phyloP scores from a whole-genome alignment of 305 asterid species.

The Fraxinus platypoda region DNA sequence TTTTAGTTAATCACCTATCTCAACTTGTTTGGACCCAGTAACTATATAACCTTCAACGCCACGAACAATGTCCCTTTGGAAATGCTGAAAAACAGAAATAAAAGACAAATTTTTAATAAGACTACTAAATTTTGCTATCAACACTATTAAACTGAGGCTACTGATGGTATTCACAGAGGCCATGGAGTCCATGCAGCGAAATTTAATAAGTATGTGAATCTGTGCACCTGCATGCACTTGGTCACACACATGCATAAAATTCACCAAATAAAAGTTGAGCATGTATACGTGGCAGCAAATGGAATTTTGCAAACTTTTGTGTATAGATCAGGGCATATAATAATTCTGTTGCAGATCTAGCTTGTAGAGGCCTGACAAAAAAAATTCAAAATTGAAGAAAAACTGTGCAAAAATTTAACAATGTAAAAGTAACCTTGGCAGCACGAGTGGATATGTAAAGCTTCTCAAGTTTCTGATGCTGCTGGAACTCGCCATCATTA shows the following conservation, averaged over 20 bases:
- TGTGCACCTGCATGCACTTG: not conserved
- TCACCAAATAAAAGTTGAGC: slow-evolving; percentile 3
- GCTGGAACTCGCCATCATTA: slow-evolving; percentile 86
- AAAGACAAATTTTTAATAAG: slow-evolving; percentile 13
- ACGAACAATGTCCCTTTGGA: slow-evolving; percentile 97
- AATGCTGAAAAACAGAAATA: slow-evolving; percentile 72
- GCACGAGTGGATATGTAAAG: slow-evolving; percentile 96
- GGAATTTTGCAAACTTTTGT: not conserved
- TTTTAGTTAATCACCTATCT: slow-evolving; percentile 64
- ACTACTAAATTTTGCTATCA: not conserved
- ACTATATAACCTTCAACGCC: slow-evolving; percentile 99
- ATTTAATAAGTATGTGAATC: not conserved
- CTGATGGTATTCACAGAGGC: slow-evolving; percentile 6
- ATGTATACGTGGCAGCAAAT: not conserved
- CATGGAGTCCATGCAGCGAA: not conserved
- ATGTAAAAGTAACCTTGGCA: slow-evolving; percentile 63
- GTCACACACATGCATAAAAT: not conserved
- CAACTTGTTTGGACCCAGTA: slow-evolving; percentile 97
- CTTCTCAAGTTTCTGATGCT: slow-evolving; percentile 97
- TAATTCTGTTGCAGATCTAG: not conserved
- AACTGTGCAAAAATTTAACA: not conserved
- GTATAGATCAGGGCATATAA: not conserved
- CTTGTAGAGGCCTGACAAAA: not conserved
- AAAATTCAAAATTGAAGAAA: not conserved
- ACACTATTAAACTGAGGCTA: not conserved